phyloP scores from a whole-genome alignment of 1,284 basidiomycete genomes.

The Neolentinus lepideus region DNA sequence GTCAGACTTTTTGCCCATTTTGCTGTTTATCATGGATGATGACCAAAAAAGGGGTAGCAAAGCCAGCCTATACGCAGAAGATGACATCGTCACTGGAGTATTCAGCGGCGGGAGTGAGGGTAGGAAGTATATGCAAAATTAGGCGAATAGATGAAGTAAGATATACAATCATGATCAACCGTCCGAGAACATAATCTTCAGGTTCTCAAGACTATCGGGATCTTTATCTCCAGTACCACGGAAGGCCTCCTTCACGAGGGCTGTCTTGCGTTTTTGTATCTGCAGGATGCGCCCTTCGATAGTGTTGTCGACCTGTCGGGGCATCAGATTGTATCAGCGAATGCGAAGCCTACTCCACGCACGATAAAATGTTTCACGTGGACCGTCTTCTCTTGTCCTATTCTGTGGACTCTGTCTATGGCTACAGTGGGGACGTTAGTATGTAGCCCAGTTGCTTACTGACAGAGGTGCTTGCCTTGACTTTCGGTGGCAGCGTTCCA shows the following conservation, averaged over 20 bases:
- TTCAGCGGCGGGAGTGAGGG: no score
- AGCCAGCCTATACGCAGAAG: no score
- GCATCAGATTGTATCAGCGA: neutral
- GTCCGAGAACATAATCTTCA: slow-evolving; percentile 69
- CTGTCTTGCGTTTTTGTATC: slow-evolving; percentile 87
- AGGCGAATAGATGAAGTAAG: neutral
- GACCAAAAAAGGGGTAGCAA: no score
- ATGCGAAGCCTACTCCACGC: slow-evolving; percentile 19
- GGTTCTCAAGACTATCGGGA: slow-evolving; percentile 68
- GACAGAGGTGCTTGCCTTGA: slow-evolving; percentile 55
- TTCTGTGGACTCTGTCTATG: slow-evolving; percentile 75
- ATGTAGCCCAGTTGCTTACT: slow-evolving; percentile 10
- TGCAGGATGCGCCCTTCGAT: slow-evolving; percentile 79
- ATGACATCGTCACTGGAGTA: no score
- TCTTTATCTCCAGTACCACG: slow-evolving; percentile 43
- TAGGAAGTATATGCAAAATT: no score
- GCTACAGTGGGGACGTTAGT: slow-evolving; percentile 32
- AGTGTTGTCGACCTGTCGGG: slow-evolving; percentile 52
- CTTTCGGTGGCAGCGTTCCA: slow-evolving; percentile 90
- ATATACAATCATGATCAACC: slow-evolving; percentile 4
- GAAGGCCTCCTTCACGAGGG: slow-evolving; percentile 78
- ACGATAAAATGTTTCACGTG: slow-evolving; percentile 91
- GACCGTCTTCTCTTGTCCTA: slow-evolving; percentile 82
- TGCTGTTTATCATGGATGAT: no score
- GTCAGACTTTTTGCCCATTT: no score